Percentiles rank a stretch among this genome's conserved stretches.
phyloP scores from a whole-genome alignment of 495 filamentous ascomycete genomes.

The Aspergillus incahuasiensis region DNA sequence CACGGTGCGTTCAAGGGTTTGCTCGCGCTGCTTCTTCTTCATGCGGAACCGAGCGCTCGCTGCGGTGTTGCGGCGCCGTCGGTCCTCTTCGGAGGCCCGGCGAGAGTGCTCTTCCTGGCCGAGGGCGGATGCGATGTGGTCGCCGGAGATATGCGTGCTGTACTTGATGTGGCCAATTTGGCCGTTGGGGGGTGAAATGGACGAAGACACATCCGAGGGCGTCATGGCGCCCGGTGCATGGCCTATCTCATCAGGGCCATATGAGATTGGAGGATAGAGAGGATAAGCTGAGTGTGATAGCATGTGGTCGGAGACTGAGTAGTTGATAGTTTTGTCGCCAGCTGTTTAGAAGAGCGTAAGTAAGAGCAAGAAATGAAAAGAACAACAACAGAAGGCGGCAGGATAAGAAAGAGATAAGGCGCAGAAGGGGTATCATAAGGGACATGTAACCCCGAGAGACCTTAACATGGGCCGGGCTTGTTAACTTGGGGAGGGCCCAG shows the following conservation, averaged over 20 bases:
- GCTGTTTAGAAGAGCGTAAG: constrained; percentile 20
- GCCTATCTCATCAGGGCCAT: constrained; percentile 38
- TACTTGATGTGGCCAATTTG: constrained; percentile 45
- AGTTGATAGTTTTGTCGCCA: constrained; percentile 43
- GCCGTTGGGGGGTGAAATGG: constrained; percentile 46
- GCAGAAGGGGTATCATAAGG: constrained; percentile 6
- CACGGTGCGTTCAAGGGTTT: constrained; percentile 81
- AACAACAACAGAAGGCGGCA: constrained; percentile 1
- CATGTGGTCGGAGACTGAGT: constrained; percentile 41
- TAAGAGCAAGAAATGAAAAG: constrained; percentile 19
- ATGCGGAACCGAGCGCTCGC: constrained; percentile 92
- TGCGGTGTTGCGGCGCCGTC: constrained; percentile 92
- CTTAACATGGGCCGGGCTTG: constrained; percentile 12
- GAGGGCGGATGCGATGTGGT: constrained; percentile 39
- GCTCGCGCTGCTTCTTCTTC: constrained; percentile 99
- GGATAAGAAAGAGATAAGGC: constrained; percentile 9
- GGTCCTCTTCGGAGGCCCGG: constrained; percentile 90
- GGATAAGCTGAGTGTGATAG: constrained; percentile 42
- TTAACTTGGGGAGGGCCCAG: constrained; percentile 18
- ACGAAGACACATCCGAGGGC: constrained; percentile 45
- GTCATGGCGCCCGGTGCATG: constrained; percentile 37
- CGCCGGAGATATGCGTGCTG: constrained; percentile 41
- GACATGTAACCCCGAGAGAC: constrained; percentile 8
- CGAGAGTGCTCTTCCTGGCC: constrained; percentile 52
- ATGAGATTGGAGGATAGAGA: constrained; percentile 44